Evolutionary conservation across 2,329 filamentous ascomycete genomes (phyloP).

Genomic region (Penicillium verrucosum): DNA sequence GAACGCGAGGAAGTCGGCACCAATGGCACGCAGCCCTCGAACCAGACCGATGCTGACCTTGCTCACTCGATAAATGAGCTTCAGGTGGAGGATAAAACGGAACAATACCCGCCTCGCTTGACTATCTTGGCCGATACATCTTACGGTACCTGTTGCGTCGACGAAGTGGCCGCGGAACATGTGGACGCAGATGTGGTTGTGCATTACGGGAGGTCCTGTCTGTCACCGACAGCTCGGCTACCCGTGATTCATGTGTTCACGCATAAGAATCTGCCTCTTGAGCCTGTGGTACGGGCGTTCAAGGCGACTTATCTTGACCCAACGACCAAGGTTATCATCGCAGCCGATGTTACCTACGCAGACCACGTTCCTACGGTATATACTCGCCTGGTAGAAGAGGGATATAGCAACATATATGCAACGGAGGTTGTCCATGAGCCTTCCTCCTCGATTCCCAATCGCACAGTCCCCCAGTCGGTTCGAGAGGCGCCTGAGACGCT

Average conservation of each 20-base stretch:
- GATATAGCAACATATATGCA: slow-evolving; percentile 68
- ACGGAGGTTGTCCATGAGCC: slow-evolving; percentile 76
- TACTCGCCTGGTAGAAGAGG: slow-evolving; percentile 53
- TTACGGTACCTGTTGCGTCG: slow-evolving; percentile 94
- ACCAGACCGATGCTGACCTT: slow-evolving; percentile 17
- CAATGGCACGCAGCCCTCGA: slow-evolving; percentile 13
- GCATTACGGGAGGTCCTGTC: slow-evolving; percentile 88
- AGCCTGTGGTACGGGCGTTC: slow-evolving; percentile 60
- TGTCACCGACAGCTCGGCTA: slow-evolving; percentile 82
- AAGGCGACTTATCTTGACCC: slow-evolving; percentile 64
- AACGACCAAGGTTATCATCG: slow-evolving; percentile 66
- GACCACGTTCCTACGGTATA: slow-evolving; percentile 65
- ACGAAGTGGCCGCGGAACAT: slow-evolving; percentile 94
- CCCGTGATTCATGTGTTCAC: slow-evolving; percentile 93
- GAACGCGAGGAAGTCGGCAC: slow-evolving; percentile 25
- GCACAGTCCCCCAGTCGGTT: slow-evolving; percentile 59
- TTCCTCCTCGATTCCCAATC: slow-evolving; percentile 77
- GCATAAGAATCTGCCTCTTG: slow-evolving; percentile 62
- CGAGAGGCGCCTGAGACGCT: slow-evolving; percentile 50
- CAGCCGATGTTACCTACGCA: slow-evolving; percentile 86
- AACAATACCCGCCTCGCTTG: slow-evolving; percentile 47
- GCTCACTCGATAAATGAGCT: slow-evolving; percentile 29
- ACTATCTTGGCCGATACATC: slow-evolving; percentile 94
- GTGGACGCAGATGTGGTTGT: slow-evolving; percentile 86
- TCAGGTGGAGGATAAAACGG: slow-evolving; percentile 20